Base-by-base conservation (phyloP, 2,329 filamentous ascomycete genomes). In the Fusarium marasasianum region DNA sequence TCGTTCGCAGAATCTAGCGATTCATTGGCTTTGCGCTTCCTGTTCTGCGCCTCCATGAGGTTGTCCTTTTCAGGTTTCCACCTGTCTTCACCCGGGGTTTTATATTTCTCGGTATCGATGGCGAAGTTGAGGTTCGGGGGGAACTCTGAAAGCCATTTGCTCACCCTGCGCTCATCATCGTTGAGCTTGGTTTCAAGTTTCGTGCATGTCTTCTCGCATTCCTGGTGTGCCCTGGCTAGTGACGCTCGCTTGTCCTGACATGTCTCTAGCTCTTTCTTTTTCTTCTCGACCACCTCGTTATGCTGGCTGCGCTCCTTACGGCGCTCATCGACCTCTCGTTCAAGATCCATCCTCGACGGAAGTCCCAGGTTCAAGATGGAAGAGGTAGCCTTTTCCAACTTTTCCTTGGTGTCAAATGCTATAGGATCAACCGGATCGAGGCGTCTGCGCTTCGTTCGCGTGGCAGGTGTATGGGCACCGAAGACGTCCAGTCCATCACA, bases 381-480 rank as follows among this genome's bases (percentile, higher is more conserved):
- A 3, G 11, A 18, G 7, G 11, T 4, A n/a, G 14, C 20, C 8
- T 8, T 2, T 2, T 56, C 8, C 26, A 56, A 15, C 12, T 12
- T 24, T 17, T 20, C 11, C 15, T 43, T 56, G 15, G 33, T 12
- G 2, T 43, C 12, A 18, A 43, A 56, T 2, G 22, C 26, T 4
- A 43, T 4, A 18, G 11, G 22, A 4, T 41, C 26, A 7, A 12
- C 22, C 22, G 10, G 1, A 17, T 31, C 12, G 3, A 9, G 3
- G 6, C 8, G 20, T 14, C 22, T 18, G 8, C 20, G 24, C 20
- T 45, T 57, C 7, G 4, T 56, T 35, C 12, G 12, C 14, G 17
- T 2, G 3, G 1, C 3, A 24, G 48, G 31, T 6, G 17, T 37
- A 1, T 13, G 3, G 6, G 18, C 26, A 8, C 17, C 12, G 9